Evolutionary conservation across 495 filamentous ascomycete species (phyloP).

Genomic region (Talaromyces ruber): DNA sequence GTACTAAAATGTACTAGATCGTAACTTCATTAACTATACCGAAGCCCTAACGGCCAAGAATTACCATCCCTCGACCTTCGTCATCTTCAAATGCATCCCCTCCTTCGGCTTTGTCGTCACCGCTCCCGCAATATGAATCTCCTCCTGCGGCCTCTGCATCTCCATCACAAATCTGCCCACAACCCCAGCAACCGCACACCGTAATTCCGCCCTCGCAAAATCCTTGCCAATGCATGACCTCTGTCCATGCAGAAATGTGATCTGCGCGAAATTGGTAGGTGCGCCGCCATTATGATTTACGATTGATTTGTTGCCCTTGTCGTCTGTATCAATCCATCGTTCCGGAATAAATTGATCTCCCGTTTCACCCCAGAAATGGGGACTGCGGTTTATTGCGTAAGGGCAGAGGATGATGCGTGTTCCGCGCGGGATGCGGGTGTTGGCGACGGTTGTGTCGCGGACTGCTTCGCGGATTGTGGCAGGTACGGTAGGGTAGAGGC

Average conservation of each 20-base stretch:
- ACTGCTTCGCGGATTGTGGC: slow-evolving; percentile 38
- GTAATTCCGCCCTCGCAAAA: slow-evolving; percentile 34
- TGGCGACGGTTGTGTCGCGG: slow-evolving; percentile 35
- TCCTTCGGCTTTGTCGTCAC: slow-evolving; percentile 58
- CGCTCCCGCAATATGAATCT: slow-evolving; percentile 50
- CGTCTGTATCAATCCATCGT: slow-evolving; percentile 40
- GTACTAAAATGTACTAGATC: background rate
- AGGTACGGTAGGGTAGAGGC: slow-evolving; percentile 43
- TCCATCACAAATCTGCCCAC: slow-evolving; percentile 44
- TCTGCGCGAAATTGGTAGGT: slow-evolving; percentile 36
- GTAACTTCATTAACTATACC: background rate
- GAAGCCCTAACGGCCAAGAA: background rate
- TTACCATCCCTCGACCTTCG: slow-evolving; percentile 56
- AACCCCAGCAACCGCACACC: slow-evolving; percentile 27
- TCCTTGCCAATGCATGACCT: slow-evolving; percentile 43
- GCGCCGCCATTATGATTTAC: slow-evolving; percentile 31
- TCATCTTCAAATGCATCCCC: slow-evolving; percentile 56
- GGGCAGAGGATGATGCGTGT: slow-evolving; percentile 36
- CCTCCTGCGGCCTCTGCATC: slow-evolving; percentile 47
- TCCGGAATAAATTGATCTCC: slow-evolving; percentile 35
- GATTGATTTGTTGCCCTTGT: slow-evolving; percentile 12
- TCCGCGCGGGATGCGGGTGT: slow-evolving; percentile 34
- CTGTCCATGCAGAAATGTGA: slow-evolving; percentile 42
- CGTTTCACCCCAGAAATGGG: slow-evolving; percentile 31
- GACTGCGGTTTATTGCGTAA: slow-evolving; percentile 31